These are phyloP conservation scores for Penicillium manginii DNA, from an alignment of 495 filamentous ascomycete species.

Conservation along the genomic window DNA sequence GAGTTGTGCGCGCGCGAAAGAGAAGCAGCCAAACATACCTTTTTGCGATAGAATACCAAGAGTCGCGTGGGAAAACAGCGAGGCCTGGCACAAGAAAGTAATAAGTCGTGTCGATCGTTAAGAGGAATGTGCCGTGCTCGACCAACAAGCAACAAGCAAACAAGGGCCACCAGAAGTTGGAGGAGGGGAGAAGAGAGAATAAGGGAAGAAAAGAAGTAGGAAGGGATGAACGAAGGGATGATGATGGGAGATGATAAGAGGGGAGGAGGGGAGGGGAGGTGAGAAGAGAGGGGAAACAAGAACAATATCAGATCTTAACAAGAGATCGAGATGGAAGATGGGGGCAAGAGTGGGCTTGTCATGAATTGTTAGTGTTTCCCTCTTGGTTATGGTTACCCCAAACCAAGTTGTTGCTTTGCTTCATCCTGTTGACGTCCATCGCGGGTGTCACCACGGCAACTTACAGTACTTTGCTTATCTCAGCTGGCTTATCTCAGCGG, in stretches of 20 bases:
- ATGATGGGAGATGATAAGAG: conserved; percentile 16
- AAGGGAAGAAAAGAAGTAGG: conserved; percentile 28
- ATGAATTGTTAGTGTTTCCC: too few species aligned
- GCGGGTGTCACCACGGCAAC: conserved; percentile 48
- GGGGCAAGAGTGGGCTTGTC: conserved; percentile 30
- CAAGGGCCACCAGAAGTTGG: conserved; percentile 11
- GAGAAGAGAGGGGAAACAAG: conserved; percentile 11
- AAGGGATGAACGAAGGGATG: conserved; percentile 20
- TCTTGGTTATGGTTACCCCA: conserved; percentile 22
- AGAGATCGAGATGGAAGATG: conserved; percentile 24
- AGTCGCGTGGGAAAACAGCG: conserved; percentile 24
- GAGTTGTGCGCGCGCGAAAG: background rate
- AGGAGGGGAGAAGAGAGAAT: conserved; percentile 19
- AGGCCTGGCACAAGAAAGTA: conserved; percentile 18
- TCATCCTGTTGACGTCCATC: conserved; percentile 36
- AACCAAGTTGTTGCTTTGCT: conserved; percentile 19
- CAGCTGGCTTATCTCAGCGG: too few species aligned
- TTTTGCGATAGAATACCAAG: conserved; percentile 19
- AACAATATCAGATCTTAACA: conserved; percentile 29
- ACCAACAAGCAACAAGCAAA: conserved; percentile 27
- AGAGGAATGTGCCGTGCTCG: conserved; percentile 24
- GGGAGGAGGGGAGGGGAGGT: background rate
- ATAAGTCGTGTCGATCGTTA: conserved; percentile 41
- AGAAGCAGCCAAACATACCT: conserved; percentile 26
- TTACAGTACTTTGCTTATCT: background rate